Base-by-base conservation (phyloP, 441 rosid genomes). In the Heliophila coronopifolia region DNA sequence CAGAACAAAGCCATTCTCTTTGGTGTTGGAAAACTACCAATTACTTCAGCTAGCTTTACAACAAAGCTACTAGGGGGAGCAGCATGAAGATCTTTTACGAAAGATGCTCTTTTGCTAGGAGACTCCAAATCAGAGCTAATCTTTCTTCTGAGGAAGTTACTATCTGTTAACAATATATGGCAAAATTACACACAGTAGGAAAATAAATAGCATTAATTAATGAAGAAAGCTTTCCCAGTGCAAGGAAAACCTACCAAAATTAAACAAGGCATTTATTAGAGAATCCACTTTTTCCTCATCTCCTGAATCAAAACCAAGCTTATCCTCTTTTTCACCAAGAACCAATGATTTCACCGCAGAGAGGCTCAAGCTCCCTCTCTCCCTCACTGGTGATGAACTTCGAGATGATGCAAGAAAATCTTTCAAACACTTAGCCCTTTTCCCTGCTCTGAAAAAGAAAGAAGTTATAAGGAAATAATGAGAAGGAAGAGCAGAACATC, bases 241-340 rank as follows among this genome's bases (percentile, higher is more conserved):
- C 28, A 24, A 42, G 35, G 30, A 13, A 60, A 65, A 71, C 62
- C 59, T 78, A 87, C 98, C 96, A 74, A 72, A 51, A 68, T 78
- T 73, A 61, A 85, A 83, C 59, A 92, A 74, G 17, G 73, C 58
- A 24, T 51, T 54, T 45, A 83, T 57, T 50, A 74, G 48, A 53
- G 68, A 63, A 34, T 42, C 42, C 49, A 74, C 63, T 49, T 63
- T 67, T 7, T 71, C 78, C 58, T 86, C 81, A 52, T 77, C 81
- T 59, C 73, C 85, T 67, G 71, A 73, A 65, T 74, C 76, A 25
- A 80, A 73, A 19, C 66, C 67, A 63, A 69, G 54, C 42, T 78
- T 87, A 45, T 81, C 94, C 60, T 85, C 98, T 70, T 81, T 92
- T 54, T 87, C 98, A 69, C 95, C 89, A 70, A 78, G 85, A 65